phyloP scores from a whole-genome alignment of 2,329 filamentous ascomycete species.

The Verticillium nonalfalfae region DNA sequence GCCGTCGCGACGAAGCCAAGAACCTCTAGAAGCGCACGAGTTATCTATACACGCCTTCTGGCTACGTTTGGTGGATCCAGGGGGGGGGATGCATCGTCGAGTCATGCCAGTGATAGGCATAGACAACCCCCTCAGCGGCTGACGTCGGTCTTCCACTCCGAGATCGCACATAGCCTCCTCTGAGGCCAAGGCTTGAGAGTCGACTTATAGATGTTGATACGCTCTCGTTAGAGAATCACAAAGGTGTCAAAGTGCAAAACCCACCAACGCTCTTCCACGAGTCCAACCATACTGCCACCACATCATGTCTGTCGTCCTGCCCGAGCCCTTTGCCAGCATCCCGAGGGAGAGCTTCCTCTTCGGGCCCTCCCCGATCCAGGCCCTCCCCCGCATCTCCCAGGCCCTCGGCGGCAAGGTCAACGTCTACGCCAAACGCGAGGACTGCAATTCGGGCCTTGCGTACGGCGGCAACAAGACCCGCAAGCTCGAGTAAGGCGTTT shows the following conservation, averaged over 20 bases:
- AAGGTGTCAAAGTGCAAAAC: not conserved
- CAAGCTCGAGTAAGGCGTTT: constrained; percentile 51
- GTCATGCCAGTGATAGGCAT: not conserved
- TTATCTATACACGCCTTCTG: not conserved
- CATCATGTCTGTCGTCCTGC: constrained; percentile 32
- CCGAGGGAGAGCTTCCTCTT: constrained; percentile 57
- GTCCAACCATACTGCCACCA: not conserved
- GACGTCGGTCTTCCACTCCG: not conserved
- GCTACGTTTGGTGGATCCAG: not conserved
- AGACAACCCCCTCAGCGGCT: not conserved
- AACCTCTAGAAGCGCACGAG: not conserved
- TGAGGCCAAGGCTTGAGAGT: not conserved
- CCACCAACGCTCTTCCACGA: not conserved
- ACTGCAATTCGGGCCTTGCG: constrained; percentile 62
- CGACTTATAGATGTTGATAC: not conserved
- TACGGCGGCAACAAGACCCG: constrained; percentile 65
- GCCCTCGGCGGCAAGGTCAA: constrained; percentile 53
- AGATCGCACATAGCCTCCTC: not conserved
- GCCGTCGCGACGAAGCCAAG: not conserved
- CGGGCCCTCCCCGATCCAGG: constrained; percentile 62
- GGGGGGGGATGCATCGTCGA: not conserved
- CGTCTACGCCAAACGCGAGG: constrained; percentile 67
- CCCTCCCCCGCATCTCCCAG: constrained; percentile 56
- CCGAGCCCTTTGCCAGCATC: constrained; percentile 57
- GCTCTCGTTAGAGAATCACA: not conserved